Evolutionary conservation across 352 stramenopile genomes (phyloP), one percentile per base, ranked within the genome.

Genomic region (Pythium insidiosum): DNA sequence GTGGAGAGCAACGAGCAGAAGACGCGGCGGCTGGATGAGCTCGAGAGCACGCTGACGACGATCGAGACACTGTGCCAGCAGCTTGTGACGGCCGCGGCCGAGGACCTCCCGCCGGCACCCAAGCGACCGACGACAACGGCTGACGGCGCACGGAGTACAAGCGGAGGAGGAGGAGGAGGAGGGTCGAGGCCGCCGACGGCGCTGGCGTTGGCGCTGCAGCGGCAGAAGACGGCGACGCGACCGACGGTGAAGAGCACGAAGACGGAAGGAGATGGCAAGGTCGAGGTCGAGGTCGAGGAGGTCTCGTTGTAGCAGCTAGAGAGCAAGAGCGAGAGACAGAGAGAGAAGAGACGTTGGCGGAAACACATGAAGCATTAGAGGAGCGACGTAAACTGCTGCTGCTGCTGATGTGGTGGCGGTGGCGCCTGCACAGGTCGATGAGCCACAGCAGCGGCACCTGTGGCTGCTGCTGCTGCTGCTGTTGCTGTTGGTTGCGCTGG

Each of bases 31-130:
- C 64, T 85, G 67, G 47, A 66, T 16, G 71, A 81, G 20, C 67
- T 88, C 47, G 72, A 88, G 37, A 57, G 53, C n/a, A 64, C 66
- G 26, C 53, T 88, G 2, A 57, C 66, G 0, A 62, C 73, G 22
- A 84, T 88, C 36, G 72, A 88, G 45, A 67, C 67, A n/a, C 47
- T 84, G 3, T 88, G 75, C 30, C 59, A 75, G 42, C 62, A 84
- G 39, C 66, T 88, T 28, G 67, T 85, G 37, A 61, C 42, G 7
- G 68, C 79, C 19, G 76, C 67, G 5, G 61, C 69, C 16, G 53
- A 61, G 13, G 53, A 61, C 22, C 15, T 55, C 2, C 53, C 53
- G 18, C 18, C 40, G 10, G 35, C 53, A 6, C 53, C 53, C 0
- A 54, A 50, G 39, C 37, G 51, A 30, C 43, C 51, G 6, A 59